These are phyloP conservation scores for Powellomyces hirtus DNA, from an alignment of 192 early-diverging fungal genomes.

Conservation along the genomic window DNA sequence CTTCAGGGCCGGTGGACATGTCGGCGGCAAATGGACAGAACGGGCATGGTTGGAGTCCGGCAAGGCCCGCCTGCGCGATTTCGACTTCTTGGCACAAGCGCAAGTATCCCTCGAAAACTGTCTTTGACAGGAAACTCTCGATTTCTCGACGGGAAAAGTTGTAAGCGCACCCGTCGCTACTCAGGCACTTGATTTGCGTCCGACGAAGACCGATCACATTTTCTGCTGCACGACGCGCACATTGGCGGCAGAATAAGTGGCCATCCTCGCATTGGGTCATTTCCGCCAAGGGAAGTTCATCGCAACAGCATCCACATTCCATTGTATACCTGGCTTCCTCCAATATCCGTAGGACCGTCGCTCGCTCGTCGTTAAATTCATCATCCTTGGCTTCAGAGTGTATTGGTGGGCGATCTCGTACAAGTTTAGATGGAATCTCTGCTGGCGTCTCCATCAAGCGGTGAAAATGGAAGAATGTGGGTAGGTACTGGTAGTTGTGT, in stretches of 20 bases:
- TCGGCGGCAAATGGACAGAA: slow-evolving; percentile 46
- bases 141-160: slow-evolving; percentile 41
- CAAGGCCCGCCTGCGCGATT: slow-evolving; percentile 37
- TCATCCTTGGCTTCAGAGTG: not conserved
- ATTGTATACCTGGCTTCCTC: not conserved
- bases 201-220: slow-evolving; percentile 44
- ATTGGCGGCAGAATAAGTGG: slow-evolving; percentile 54
- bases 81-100: slow-evolving; percentile 44
- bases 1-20: slow-evolving; percentile 30
- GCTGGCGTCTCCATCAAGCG: not conserved
- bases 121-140: slow-evolving; percentile 32
- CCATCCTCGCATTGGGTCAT: slow-evolving; percentile 56
- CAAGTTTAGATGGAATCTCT: not conserved
- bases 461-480: not conserved
- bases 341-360: not conserved
- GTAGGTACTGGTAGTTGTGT: slow-evolving; percentile 2
- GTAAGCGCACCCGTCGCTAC: slow-evolving; percentile 39
- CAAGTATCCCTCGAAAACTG: slow-evolving; percentile 41
- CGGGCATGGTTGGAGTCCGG: slow-evolving; percentile 40
- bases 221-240: slow-evolving; percentile 50
- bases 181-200: slow-evolving; percentile 49
- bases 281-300: slow-evolving; percentile 17
- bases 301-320: slow-evolving; percentile 53
- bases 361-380: not conserved
- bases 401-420: not conserved